Evolutionary conservation across 2,329 filamentous ascomycete genomes (phyloP), one percentile per base, ranked within the genome.

Genomic region (Parafenestella ontariensis): DNA sequence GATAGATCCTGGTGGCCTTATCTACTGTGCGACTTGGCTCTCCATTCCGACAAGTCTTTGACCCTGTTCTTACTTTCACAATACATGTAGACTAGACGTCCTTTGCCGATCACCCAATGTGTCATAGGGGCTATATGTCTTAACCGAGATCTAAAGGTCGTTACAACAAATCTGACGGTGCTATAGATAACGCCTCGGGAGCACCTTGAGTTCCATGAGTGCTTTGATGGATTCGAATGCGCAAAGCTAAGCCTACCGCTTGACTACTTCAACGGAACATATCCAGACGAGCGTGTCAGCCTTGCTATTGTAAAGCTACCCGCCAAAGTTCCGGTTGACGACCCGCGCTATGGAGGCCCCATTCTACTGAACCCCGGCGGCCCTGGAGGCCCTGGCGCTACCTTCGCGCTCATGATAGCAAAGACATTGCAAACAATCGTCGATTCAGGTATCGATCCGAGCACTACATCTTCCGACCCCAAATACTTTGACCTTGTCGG

Each of bases 301-400:
- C 59, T 76, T 34, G 72, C 72, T 13, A 62, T 76, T 13, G 56
- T 58, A 13, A 72, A 74, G 46, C 44, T 74, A 7, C 69, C 70
- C 13, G 73, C 72, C 23, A 65, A 64, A 59, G 72, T 76, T 26
- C 56, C 71, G n/a, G 65, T 75, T 1, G 59, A 69, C 17, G 70
- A 76, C 45, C 61, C 70, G 24, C 62, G 70, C 5, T 79, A 79
- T 66, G 75, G 71, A n/a, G 77, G 77, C 1, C 71, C 77, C 2
- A 62, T 80, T 7, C 51, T 80, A 10, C 56, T 78, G 54, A 81
- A 81, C 33, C 79, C 78, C 8, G 78, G 78, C 5, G 78, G 79
- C 1, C 78, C 78, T 1, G 77, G 78, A 21, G 78, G 76, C 13
- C 71, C 75, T 9, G 78, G 79, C 23, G 65, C 76, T 13, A 48